Evolutionary conservation across 2,329 filamentous ascomycete genomes (phyloP), one percentile per base, ranked within the genome.

Genomic region (Emergomyces pasteurianus): DNA sequence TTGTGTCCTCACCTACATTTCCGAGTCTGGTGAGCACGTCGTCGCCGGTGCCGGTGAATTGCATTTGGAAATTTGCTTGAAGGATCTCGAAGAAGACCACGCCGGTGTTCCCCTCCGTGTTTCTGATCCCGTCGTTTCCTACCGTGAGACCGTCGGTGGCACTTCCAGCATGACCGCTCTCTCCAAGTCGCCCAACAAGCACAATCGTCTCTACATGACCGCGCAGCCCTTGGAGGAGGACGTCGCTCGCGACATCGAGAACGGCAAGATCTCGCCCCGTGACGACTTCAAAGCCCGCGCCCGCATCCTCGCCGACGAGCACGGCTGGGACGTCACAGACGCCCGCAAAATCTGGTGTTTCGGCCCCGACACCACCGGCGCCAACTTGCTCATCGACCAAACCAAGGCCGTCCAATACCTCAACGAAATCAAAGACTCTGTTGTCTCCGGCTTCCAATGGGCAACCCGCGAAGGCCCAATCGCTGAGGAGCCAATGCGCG

Each of bases 311-410:
- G 94, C 94, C 69, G 94, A 99, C 77, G 92, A 99, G 74, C 89
- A 89, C 83, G 92, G 91, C 77, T 99, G 94, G 94, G 94, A 99
- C 81, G 92, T 99, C 75, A 99, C 94, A 72, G 94, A 99, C 79
- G 94, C 94, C 80, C 91, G 95, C 82, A 99, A 99, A 90, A 99
- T 99, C 79, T 99, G 94, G 94, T 95, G 90, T 78, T 99, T 99
- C 82, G 94, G 94, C 80, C 94, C 94, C 72, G 94, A 99, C 80
- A 95, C 91, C 77, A 94, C 83, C 75, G 94, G 94, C 79, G 88
- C 94, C 85, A 99, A 99, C 87, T 82, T 99, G 85, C 83, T 99
- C 71, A 87, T 99, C 75, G 94, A 99, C 81, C 94, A 97, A 88
- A 96, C 92, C 85, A 99, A 97, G 90, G 94, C 94, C 72, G 94